Evolutionary conservation across 1,284 basidiomycete genomes (phyloP).

Genomic region (Exobasidium rhododendri): DNA sequence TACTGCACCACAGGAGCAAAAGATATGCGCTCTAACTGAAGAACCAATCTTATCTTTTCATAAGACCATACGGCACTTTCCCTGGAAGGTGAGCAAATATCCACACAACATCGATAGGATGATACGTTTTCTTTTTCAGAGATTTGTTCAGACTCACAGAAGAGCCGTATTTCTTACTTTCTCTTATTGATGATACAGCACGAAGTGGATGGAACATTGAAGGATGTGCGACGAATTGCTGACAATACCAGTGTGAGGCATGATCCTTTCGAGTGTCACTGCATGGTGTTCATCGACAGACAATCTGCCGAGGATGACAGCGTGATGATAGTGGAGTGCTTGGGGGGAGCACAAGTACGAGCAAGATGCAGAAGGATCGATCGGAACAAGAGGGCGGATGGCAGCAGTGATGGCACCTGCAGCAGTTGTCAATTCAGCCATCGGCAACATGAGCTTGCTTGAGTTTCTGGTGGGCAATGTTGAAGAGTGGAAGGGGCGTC

Average conservation of each 20-base stretch:
- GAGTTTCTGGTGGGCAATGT: background rate
- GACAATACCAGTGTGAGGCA: conserved; percentile 22
- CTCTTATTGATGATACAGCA: background rate
- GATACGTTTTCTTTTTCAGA: no score
- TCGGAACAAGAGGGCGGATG: background rate
- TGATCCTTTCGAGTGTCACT: conserved; percentile 25
- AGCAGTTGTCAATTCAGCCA: background rate
- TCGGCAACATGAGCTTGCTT: background rate
- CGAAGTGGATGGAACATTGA: conserved; percentile 17
- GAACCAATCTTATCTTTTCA: no score
- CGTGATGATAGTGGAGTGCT: background rate
- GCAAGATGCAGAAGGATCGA: background rate
- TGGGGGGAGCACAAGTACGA: background rate
- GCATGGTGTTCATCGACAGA: background rate
- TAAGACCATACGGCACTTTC: no score
- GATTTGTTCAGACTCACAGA: background rate
- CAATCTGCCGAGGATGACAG: conserved; percentile 1
- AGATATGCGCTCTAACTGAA: no score
- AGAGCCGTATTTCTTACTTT: conserved; percentile 23
- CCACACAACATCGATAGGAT: no score
- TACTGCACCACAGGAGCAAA: no score
- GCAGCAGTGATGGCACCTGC: background rate
- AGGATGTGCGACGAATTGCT: background rate
- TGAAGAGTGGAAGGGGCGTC: background rate
- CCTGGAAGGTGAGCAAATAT: no score